Evolutionary conservation across 2,329 filamentous ascomycete genomes (phyloP), one percentile per base, ranked within the genome.

Genomic region (Corniculantispora saksenae): DNA sequence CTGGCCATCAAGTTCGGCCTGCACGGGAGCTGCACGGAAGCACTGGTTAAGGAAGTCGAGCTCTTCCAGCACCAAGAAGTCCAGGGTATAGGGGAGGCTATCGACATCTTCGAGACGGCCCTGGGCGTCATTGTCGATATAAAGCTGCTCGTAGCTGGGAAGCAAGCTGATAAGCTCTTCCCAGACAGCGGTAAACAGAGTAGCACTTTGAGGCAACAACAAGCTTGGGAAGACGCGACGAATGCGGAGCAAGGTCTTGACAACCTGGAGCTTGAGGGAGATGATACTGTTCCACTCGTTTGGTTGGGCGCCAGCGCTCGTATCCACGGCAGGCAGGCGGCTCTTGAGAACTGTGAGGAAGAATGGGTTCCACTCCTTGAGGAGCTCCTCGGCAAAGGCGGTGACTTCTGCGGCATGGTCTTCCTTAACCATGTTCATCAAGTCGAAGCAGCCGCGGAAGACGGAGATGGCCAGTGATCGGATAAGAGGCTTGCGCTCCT

Each of bases 361-460:
- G 81, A 97, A 97, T 5, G 94, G 92, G 67, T 92, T 89, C 95
- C 95, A 99, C 59, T 87, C 86, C 70, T 84, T 85, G 57, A 98
- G 83, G 0, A 93, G 88, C 73, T 97, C 91, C 67, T 97, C 92
- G 61, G 94, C 93, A 76, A 99, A 99, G 1, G 84, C 85, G 77
- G 92, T 95, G 67, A 98, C 93, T 63, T 92, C 92, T 65, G 86
- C 85, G 72, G 92, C 91, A 78, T 98, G 92, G 70, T 97, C 92
- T 70, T 97, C 94, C 83, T 97, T 91, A 69, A 98, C 91, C 87
- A 97, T 97, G 79, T 98, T 93, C 80, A 99, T 87, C 64, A 95
- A 92, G 75, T 98, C 93, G 76, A 99, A 97, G 78, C 93, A 97
- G 57, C 89, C 89, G 65, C 93, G 87, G 82, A 98, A 97, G 65